Base-by-base conservation (phyloP, 2,329 filamentous ascomycete genomes). In the Stagonosporopsis rhizophila region DNA sequence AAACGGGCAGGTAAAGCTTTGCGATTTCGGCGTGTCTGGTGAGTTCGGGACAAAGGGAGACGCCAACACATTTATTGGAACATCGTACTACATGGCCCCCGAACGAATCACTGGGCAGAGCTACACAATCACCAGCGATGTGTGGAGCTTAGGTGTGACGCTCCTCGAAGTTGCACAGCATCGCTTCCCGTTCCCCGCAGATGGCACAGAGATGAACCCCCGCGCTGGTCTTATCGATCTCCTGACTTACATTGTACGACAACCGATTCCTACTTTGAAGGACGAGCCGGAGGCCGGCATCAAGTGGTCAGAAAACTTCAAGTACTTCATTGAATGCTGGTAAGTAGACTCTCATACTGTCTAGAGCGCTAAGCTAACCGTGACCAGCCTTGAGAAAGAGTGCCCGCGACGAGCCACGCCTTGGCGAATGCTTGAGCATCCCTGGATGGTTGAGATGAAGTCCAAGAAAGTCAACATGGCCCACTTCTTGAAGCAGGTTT, bases 301-400 rank as follows among this genome's bases (percentile, higher is more conserved):
- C 65, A 89, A 89, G 73, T 99, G 95, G 95, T 96, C 91, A 67
- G 91, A 96, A 67, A 96, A 91, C 72, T 98, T 99, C 79, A 99
- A 99, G 77, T 97, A 97, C 76, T 99, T 99, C 70, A 97, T 99
- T 69, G 93, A 97, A 79, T 97, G 93, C 86, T 98, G 95, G 94
- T 98, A 85, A 74, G 91, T 88, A 22, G 14, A 14, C n/a, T 11
- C 6, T n/a, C 15, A 5, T 45, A 1, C 14, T 22, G 20, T 17
- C n/a, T 25, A 52, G 3, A 42, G 4, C 12, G 4, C 17, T 15
- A 8, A n/a, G 56, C 72, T 78, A 62, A 76, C 60, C 17, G 27
- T 1, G 19, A 30, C 45, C 54, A 98, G 95, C 80, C 85, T 99
- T 55, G 95, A 99, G 77, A 99, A 99, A 79, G 92, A 97, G 67